phyloP scores from a whole-genome alignment of 2,329 filamentous ascomycete species.

The Calonectria pseudoreteaudii region DNA sequence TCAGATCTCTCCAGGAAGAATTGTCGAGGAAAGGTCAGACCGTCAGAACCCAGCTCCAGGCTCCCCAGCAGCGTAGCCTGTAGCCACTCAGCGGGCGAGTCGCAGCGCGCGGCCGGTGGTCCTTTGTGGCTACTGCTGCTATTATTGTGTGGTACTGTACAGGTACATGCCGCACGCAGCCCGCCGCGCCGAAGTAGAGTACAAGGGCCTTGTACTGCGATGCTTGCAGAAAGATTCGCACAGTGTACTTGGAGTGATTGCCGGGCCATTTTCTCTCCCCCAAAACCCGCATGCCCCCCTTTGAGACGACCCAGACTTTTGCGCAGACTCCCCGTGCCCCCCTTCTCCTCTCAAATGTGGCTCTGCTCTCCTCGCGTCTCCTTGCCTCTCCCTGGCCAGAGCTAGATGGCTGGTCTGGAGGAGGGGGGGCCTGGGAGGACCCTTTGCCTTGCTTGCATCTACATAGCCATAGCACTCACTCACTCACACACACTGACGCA shows the following conservation, averaged over 20 bases:
- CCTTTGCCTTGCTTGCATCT: conserved; percentile 22
- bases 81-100: conserved; percentile 36
- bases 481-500: conserved; percentile 16
- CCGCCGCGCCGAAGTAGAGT: conserved; percentile 51
- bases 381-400: background rate
- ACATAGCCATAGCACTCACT: conserved; percentile 5
- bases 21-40: conserved; percentile 30
- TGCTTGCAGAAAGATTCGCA: conserved; percentile 38
- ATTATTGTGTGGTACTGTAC: conserved; percentile 53
- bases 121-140: conserved; percentile 39
- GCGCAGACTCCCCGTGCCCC: conserved; percentile 8
- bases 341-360: conserved; percentile 22
- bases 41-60: conserved; percentile 33
- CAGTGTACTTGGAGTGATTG: conserved; percentile 48
- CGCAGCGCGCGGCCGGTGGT: conserved; percentile 35
- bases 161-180: conserved; percentile 48
- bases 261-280: conserved; percentile 25
- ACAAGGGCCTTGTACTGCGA: conserved; percentile 48
- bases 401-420: background rate
- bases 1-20: conserved; percentile 19
- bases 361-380: conserved; percentile 8
- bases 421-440: conserved; percentile 4
- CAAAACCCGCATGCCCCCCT: conserved; percentile 42
- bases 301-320: conserved; percentile 7
- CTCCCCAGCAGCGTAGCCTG: conserved; percentile 31